Evolutionary conservation across 2,329 filamentous ascomycete species (phyloP).

Genomic region (Plenodomus biglobosus): DNA sequence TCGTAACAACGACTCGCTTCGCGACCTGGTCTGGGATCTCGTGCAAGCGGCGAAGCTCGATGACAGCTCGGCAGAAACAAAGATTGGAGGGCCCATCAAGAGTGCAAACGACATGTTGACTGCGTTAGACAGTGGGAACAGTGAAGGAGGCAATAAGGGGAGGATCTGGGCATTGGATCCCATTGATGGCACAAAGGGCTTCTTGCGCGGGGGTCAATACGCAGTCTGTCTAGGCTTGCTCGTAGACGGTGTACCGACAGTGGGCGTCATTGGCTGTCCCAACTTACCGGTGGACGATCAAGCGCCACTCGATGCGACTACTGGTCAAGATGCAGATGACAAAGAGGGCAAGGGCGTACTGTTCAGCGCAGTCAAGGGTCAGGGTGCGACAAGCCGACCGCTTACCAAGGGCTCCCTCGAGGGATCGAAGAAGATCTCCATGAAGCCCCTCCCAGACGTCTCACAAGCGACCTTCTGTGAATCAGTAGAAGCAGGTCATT

Average conservation of each 20-base stretch:
- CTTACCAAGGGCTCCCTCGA: slow-evolving; percentile 61
- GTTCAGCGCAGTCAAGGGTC: slow-evolving; percentile 78
- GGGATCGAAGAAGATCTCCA: slow-evolving; percentile 66
- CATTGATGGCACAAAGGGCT: slow-evolving; percentile 97
- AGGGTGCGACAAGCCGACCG: slow-evolving; percentile 79
- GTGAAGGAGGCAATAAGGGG: slow-evolving; percentile 69
- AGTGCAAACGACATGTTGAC: slow-evolving; percentile 65
- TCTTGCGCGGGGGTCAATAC: slow-evolving; percentile 93
- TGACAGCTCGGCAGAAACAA: slow-evolving; percentile 64
- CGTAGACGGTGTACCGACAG: slow-evolving; percentile 89
- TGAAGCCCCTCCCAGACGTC: slow-evolving; percentile 76
- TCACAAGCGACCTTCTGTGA: slow-evolving; percentile 90
- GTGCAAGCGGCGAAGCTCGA: slow-evolving; percentile 72
- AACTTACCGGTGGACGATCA: slow-evolving; percentile 89
- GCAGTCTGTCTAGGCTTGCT: slow-evolving; percentile 91
- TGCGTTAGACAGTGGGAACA: slow-evolving; percentile 62
- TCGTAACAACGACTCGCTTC: slow-evolving; percentile 68
- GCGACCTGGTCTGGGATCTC: slow-evolving; percentile 79
- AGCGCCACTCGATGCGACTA: slow-evolving; percentile 67
- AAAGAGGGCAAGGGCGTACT: slow-evolving; percentile 79
- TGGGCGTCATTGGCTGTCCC: slow-evolving; percentile 92
- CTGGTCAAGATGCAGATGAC: slow-evolving; percentile 73
- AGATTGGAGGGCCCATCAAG: slow-evolving; percentile 69
- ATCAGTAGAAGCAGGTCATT: slow-evolving; percentile 91
- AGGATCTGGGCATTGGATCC: slow-evolving; percentile 96